These are phyloP conservation scores for Candida sphagnicola DNA, from an alignment of 805 yeast species.

Conservation along the genomic window DNA sequence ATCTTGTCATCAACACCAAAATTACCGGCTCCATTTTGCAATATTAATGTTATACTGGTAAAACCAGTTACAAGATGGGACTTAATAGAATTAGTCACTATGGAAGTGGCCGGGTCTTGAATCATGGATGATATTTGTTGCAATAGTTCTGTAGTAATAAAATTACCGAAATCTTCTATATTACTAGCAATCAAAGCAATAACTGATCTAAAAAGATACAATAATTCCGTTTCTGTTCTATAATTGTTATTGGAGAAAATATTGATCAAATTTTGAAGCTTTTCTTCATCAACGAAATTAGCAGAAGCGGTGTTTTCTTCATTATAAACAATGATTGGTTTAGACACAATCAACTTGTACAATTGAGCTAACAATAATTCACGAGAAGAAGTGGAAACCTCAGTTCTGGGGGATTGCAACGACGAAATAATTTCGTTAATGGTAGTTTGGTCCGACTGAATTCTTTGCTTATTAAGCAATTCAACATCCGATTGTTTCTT, in stretches of 20 bases:
- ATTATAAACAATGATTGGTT: slow-evolving; percentile 33
- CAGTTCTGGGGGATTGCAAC: slow-evolving; percentile 37
- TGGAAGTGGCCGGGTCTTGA: slow-evolving; percentile 29
- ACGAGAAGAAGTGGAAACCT: slow-evolving; percentile 44
- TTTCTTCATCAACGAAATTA: slow-evolving; percentile 33
- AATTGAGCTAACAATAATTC: slow-evolving; percentile 50
- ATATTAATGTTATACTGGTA: slow-evolving; percentile 35
- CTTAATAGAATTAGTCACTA: slow-evolving; percentile 36
- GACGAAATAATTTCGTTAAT: slow-evolving; percentile 45
- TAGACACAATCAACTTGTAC: slow-evolving; percentile 42
- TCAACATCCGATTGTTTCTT: slow-evolving; percentile 15
- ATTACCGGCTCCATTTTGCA: slow-evolving; percentile 47
- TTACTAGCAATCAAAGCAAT: slow-evolving; percentile 45
- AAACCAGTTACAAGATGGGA: slow-evolving; percentile 35
- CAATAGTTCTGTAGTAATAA: slow-evolving; percentile 29
- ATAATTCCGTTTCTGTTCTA: slow-evolving; percentile 37
- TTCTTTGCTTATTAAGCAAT: slow-evolving; percentile 30
- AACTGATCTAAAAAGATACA: slow-evolving; percentile 36
- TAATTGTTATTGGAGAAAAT: slow-evolving; percentile 29
- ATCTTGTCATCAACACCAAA: slow-evolving; percentile 47
- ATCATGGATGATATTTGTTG: slow-evolving; percentile 22
- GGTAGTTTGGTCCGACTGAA: slow-evolving; percentile 32
- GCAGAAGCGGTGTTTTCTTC: slow-evolving; percentile 35
- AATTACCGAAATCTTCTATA: slow-evolving; percentile 46
- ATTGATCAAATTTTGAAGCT: slow-evolving; percentile 29